Base-by-base conservation (phyloP, 306 rosid species). In the Prunus mume region DNA sequence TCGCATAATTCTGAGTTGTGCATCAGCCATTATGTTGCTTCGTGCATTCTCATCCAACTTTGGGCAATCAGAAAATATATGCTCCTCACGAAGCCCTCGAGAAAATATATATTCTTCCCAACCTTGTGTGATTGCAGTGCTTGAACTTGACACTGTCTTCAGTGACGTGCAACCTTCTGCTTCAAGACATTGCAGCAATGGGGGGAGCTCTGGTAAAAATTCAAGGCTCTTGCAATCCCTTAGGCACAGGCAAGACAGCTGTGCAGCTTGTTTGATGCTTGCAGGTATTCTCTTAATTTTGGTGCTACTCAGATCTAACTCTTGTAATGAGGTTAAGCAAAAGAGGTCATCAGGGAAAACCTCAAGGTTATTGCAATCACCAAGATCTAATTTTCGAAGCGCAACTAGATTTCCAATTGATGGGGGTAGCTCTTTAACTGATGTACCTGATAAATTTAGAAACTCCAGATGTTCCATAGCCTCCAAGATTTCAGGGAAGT, bases 131-230 rank as follows among this genome's bases (percentile, higher is more conserved):
- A 69, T 8, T 69, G 17, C 12, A 63, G 24, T 25, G 6, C 46
- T 51, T 14, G n/a, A 17, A 51, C 22, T 22, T 15, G 65, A 41
- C 8, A 85, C 76, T 20, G 17, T 76, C 57, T 76, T 27, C 13
- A 85, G 27, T 68, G 84, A 82, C 3, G 34, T 22, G 43, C 88
- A 85, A 12, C 20, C 63, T 8, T 9, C 0, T 1, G 73, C 84
- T 15, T 38, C 18, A 14, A 85, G 38, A 0, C 0, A 1, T 2
- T 15, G 11, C 0, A 85, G 12, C 1, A 45, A 13, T 1, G 80
- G 88, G n/a, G 79, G 83, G 78, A 79, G 86, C 75, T 77, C 75
- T 13, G 80, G 85, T 38, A 84, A 72, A 47, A 57, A 64, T 4
- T 2, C 4, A 41, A 85, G 82, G 11, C 68, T 14, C n/a, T 1